Conservation (phyloP, 2,329 filamentous ascomycete genomes). For the Penicillium vulpinum region DNA sequence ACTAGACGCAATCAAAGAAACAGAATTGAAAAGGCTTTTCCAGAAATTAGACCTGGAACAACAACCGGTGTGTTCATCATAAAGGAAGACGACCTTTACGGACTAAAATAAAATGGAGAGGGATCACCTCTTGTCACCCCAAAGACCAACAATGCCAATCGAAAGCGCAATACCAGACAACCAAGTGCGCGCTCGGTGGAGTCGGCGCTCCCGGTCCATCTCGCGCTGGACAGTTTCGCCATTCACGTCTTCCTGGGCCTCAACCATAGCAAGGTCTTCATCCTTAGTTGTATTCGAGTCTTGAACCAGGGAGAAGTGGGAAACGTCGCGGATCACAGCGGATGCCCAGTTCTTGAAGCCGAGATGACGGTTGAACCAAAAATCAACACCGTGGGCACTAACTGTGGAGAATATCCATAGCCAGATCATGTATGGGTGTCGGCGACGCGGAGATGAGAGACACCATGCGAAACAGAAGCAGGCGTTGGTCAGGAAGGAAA, state of each 20-base stretch:
- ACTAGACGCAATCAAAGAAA: not conserved
- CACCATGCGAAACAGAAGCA: constrained; percentile 76
- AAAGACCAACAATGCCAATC: constrained; percentile 51
- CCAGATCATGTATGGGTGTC: constrained; percentile 90
- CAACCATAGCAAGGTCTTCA: constrained; percentile 41
- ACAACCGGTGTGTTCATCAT: constrained; percentile 10
- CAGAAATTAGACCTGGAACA: not conserved
- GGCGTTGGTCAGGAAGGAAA: constrained; percentile 67
- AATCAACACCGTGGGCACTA: constrained; percentile 59
- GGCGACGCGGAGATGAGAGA: constrained; percentile 70
- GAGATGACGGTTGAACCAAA: constrained; percentile 69
- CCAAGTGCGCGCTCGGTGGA: constrained; percentile 41
- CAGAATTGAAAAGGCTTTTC: not conserved
- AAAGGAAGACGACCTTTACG: not conserved
- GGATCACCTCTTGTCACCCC: constrained; percentile 43
- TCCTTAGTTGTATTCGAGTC: constrained; percentile 32
- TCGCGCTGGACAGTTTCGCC: constrained; percentile 48
- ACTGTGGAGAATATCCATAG: constrained; percentile 64
- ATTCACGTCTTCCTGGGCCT: constrained; percentile 44
- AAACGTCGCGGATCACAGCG: constrained; percentile 47
- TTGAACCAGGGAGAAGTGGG: constrained; percentile 17
- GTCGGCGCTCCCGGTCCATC: constrained; percentile 44
- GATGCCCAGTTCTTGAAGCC: constrained; percentile 44
- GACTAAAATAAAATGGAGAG: not conserved
- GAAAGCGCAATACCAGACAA: constrained; percentile 45